Conservation (phyloP, 805 yeast genomes). For the Starmerella apis region DNA sequence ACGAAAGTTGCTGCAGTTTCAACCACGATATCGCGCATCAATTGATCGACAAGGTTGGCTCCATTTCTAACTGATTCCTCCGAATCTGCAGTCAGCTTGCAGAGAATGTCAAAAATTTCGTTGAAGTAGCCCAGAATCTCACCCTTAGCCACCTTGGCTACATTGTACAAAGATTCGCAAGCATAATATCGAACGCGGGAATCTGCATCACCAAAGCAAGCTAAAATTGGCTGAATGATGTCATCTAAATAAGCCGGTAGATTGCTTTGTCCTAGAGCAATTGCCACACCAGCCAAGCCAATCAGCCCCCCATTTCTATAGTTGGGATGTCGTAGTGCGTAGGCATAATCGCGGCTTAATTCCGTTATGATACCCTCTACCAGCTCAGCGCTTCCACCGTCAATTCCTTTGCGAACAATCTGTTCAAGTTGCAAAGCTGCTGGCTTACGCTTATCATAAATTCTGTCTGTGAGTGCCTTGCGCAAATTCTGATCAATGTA, state of each 20-base stretch:
- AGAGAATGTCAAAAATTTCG: conserved; percentile 86
- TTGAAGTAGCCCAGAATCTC: conserved; percentile 85
- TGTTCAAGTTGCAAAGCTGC: conserved; percentile 62
- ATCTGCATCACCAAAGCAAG: conserved; percentile 94
- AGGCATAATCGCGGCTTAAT: conserved; percentile 63
- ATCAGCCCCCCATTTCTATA: conserved; percentile 93
- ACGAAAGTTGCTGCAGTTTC: conserved; percentile 87
- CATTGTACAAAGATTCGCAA: conserved; percentile 88
- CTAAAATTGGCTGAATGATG: conserved; percentile 83
- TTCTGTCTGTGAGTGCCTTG: conserved; percentile 59
- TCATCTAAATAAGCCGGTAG: conserved; percentile 74
- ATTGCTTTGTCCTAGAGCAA: conserved; percentile 75
- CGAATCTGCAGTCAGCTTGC: conserved; percentile 79
- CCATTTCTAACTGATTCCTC: conserved; percentile 90
- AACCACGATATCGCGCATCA: conserved; percentile 87
- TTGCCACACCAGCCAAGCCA: conserved; percentile 90
- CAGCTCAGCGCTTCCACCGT: conserved; percentile 48
- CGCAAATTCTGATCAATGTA: conserved; percentile 49
- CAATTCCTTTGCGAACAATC: conserved; percentile 57
- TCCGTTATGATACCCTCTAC: conserved; percentile 59
- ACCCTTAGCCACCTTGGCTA: conserved; percentile 93
- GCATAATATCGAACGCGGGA: conserved; percentile 96
- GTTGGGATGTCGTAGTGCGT: conserved; percentile 73
- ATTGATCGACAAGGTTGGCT: conserved; percentile 81
- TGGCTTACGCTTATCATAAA: conserved; percentile 66